phyloP scores from a whole-genome alignment of 1,284 basidiomycete genomes.

The Trametes sp. region DNA sequence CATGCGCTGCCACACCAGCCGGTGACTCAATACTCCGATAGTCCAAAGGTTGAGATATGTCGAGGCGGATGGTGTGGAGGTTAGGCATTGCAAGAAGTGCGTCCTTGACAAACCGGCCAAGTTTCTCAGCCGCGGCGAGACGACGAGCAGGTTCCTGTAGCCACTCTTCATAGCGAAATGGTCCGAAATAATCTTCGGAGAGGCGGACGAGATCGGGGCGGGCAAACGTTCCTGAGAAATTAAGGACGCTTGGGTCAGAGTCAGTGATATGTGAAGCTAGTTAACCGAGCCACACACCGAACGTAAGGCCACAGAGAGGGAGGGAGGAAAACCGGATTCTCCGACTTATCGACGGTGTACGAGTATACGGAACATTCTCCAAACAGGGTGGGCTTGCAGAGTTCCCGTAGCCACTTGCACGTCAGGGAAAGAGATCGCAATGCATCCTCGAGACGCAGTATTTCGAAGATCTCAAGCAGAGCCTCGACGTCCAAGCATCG shows the following conservation, averaged over 20 bases:
- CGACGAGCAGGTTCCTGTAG: neutral
- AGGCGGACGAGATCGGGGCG: neutral
- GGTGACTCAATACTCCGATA: neutral
- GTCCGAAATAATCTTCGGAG: neutral
- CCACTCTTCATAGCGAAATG: too few relatives aligned
- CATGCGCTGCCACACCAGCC: neutral
- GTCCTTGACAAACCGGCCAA: neutral
- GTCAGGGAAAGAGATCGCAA: neutral
- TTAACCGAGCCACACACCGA: constrained; percentile 4
- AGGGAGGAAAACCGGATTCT: constrained; percentile 1
- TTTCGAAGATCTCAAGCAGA: neutral
- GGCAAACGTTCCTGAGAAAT: neutral
- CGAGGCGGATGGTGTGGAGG: neutral
- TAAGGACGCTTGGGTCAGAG: neutral
- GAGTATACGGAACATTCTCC: neutral
- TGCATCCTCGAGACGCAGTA: neutral
- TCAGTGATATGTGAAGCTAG: neutral
- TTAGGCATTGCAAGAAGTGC: neutral
- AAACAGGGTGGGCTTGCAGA: neutral
- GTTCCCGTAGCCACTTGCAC: neutral
- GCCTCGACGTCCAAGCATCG: neutral
- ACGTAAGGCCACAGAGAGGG: constrained; percentile 6
- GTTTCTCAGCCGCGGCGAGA: neutral
- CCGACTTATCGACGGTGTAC: neutral
- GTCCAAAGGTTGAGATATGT: too few relatives aligned